Conservation (phyloP, 441 rosid species). For the Aleurites moluccanus region DNA sequence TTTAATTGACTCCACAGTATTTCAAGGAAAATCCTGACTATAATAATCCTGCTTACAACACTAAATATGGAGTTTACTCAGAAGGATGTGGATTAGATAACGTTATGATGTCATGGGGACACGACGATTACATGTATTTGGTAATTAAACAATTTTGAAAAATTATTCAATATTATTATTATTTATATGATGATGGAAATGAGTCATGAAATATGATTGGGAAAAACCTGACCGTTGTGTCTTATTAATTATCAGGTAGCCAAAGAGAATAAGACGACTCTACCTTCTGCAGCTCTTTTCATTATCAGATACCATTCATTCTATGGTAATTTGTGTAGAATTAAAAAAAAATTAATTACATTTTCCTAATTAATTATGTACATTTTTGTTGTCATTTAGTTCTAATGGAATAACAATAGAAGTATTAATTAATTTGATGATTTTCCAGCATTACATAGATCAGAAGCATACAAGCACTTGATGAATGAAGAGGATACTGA, state of each 20-base stretch:
- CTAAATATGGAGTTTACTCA: slow-evolving; percentile 60
- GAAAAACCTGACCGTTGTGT: not conserved
- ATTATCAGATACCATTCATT: slow-evolving; percentile 86
- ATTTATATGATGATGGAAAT: not conserved
- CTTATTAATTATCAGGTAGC: slow-evolving; percentile 50
- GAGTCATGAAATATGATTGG: not conserved
- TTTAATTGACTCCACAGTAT: slow-evolving; percentile 38
- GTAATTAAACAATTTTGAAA: slow-evolving; percentile 27
- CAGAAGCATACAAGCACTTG: slow-evolving; percentile 67
- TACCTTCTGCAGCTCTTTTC: slow-evolving; percentile 75
- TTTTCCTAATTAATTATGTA: not conserved
- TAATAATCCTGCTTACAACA: slow-evolving; percentile 57
- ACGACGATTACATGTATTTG: slow-evolving; percentile 93
- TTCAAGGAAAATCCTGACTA: slow-evolving; percentile 79
- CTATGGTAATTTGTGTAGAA: slow-evolving; percentile 42
- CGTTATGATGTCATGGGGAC: slow-evolving; percentile 87
- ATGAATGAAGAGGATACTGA: slow-evolving; percentile 84
- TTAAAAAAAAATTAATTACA: not conserved
- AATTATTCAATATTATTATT: not conserved
- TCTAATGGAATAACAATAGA: not conserved
- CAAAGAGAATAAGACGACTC: slow-evolving; percentile 62
- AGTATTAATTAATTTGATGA: not conserved
- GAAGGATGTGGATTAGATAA: slow-evolving; percentile 76
- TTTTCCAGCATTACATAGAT: slow-evolving; percentile 64
- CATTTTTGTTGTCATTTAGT: not conserved